Conservation (phyloP, 257 asterid genomes). For the Osmanthus fragrans region DNA sequence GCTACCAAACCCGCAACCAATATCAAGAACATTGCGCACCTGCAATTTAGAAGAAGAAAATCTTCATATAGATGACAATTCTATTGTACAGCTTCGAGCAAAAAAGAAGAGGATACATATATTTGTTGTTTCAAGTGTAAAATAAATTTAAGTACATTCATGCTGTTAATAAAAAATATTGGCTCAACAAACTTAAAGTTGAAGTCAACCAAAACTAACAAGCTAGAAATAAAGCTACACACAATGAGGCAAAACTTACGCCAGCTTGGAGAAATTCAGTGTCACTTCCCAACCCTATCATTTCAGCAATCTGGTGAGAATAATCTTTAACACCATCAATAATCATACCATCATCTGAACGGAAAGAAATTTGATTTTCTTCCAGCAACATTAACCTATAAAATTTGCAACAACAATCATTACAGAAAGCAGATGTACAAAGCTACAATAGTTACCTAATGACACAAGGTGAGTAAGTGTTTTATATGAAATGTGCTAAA, state of each 20-base stretch:
- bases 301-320: constrained; percentile 84
- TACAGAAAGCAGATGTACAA: not conserved
- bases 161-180: constrained; percentile 10
- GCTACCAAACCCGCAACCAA: constrained; percentile 99
- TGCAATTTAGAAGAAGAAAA: constrained; percentile 40
- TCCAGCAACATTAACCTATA: constrained; percentile 93
- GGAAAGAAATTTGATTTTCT: constrained; percentile 96
- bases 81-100: not conserved
- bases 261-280: constrained; percentile 76
- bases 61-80: constrained; percentile 17
- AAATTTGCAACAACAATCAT: constrained; percentile 27
- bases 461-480: constrained; percentile 6
- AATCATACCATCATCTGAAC: constrained; percentile 76
- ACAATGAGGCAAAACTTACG: constrained; percentile 50
- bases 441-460: not conserved
- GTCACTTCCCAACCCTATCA: constrained; percentile 92
- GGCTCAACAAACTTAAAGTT: not conserved
- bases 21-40: constrained; percentile 87
- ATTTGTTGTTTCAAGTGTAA: constrained; percentile 22
- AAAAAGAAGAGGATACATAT: not conserved
- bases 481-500: not conserved
- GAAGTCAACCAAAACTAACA: not conserved
- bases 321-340: constrained; percentile 89
- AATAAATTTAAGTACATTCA: constrained; percentile 8
- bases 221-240: not conserved